Percentiles rank a stretch among this genome's conserved stretches.
Conservation (phyloP, 1,284 basidiomycete species). For the Rhodotorula sp. region DNA sequence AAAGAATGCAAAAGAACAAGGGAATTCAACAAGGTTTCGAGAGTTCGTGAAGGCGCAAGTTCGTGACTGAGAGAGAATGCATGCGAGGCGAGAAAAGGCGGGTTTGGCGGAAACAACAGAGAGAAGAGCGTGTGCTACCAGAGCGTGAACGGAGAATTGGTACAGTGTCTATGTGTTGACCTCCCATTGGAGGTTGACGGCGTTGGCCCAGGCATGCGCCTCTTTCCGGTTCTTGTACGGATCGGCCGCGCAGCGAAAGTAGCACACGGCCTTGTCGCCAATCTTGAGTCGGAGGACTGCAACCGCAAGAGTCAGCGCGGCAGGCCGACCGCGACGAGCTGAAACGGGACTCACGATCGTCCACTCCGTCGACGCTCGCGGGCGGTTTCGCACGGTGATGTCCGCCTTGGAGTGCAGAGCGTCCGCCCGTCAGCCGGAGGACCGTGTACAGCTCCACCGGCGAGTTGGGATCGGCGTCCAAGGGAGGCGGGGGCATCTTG, state of each 20-base stretch:
- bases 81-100: not conserved
- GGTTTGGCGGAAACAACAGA: not conserved
- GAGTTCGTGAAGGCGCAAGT: not conserved
- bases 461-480: conserved; percentile 65
- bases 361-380: conserved; percentile 60
- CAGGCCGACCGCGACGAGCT: no score
- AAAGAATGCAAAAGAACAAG: no score
- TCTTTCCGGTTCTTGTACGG: conserved; percentile 11
- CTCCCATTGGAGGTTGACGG: conserved; percentile 32
- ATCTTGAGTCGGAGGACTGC: conserved; percentile 69
- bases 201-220: conserved; percentile 25
- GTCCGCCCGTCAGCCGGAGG: conserved; percentile 60
- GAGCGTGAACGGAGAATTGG: not conserved
- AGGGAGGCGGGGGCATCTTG: conserved; percentile 65
- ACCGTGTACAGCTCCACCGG: conserved; percentile 88
- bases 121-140: not conserved
- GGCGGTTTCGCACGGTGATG: conserved; percentile 61
- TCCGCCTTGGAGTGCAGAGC: not conserved
- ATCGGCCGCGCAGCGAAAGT: conserved; percentile 62
- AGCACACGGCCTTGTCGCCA: conserved; percentile 86
- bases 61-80: not conserved
- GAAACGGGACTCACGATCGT: conserved; percentile 20
- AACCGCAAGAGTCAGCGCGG: not conserved
- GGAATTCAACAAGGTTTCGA: not conserved
- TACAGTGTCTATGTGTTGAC: conserved; percentile 11